Conservation (phyloP, 495 filamentous ascomycete genomes). For the Xylaria acuta region DNA sequence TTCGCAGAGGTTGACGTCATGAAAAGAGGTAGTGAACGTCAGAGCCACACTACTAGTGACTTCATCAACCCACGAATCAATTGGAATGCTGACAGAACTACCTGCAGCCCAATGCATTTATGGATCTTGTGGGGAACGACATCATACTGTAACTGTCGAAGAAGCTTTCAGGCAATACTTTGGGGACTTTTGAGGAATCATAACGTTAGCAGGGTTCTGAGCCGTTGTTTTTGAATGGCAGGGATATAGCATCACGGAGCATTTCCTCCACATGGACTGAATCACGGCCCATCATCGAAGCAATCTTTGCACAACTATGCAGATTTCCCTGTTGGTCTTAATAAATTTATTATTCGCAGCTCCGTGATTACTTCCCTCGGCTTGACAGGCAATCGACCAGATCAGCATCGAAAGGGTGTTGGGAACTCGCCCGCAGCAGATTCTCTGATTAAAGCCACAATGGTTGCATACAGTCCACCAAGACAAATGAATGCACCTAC, state of each 20-base stretch:
- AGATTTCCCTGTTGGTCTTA: neutral
- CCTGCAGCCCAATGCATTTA: neutral
- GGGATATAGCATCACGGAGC: neutral
- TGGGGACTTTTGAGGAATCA: neutral
- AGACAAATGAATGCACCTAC: constrained; percentile 42
- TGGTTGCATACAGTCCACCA: constrained; percentile 39
- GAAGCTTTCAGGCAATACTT: neutral
- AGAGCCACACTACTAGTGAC: constrained; percentile 34
- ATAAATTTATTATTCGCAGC: neutral
- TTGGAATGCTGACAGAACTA: neutral
- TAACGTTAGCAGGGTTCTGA: neutral
- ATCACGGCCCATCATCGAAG: neutral
- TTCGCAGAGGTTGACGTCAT: constrained; percentile 36
- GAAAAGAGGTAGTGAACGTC: constrained; percentile 27
- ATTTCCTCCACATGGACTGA: neutral
- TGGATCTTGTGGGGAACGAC: constrained; percentile 26
- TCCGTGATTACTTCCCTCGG: neutral
- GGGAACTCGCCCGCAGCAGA: constrained; percentile 34
- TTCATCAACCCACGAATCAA: constrained; percentile 24
- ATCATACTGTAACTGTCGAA: neutral
- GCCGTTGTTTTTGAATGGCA: no score
- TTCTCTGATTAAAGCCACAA: constrained; percentile 33
- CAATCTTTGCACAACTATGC: neutral
- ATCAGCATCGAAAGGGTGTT: constrained; percentile 35
- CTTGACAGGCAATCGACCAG: neutral